Conservation (phyloP, 1,284 basidiomycete genomes). For the Pascua guehoae region DNA sequence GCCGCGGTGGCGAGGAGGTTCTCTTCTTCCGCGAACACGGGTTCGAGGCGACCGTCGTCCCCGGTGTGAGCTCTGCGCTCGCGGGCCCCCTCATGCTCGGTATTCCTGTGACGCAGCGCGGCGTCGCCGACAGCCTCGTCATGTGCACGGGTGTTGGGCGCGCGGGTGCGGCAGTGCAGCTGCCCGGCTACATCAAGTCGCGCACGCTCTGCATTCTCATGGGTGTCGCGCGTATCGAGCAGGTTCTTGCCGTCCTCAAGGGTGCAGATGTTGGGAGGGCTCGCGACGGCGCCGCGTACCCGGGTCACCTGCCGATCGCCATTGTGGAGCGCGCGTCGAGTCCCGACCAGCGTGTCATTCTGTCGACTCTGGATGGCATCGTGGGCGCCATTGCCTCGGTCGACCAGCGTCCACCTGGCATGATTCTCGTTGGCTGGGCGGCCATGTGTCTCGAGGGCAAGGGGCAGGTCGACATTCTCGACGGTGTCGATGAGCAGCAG, state of each 20-base stretch:
- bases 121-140: conserved; percentile 81
- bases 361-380: conserved; percentile 72
- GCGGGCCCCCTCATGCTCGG: conserved; percentile 84
- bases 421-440: conserved; percentile 93
- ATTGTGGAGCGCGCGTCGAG: conserved; percentile 90
- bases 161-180: conserved; percentile 72
- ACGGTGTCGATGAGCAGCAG: conserved; percentile 46
- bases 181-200: conserved; percentile 80
- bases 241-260: conserved; percentile 65
- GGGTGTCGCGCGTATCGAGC: conserved; percentile 82
- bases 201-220: conserved; percentile 83
- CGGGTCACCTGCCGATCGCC: conserved; percentile 74
- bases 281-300: conserved; percentile 63
- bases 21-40: conserved; percentile 83
- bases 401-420: conserved; percentile 88
- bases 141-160: conserved; percentile 92
- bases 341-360: conserved; percentile 82
- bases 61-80: conserved; percentile 82
- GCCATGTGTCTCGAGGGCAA: conserved; percentile 55
- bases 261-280: conserved; percentile 15
- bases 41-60: conserved; percentile 76
- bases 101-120: conserved; percentile 92
- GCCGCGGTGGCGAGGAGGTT: conserved; percentile 89
- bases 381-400: conserved; percentile 68
- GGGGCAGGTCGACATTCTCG: conserved; percentile 55